A percentile compares a stretch with the other conserved stretches of the same genome.
These are phyloP conservation scores for Hanseniaspora valbyensis DNA, from an alignment of 805 yeast genomes.

Conservation along the genomic window DNA sequence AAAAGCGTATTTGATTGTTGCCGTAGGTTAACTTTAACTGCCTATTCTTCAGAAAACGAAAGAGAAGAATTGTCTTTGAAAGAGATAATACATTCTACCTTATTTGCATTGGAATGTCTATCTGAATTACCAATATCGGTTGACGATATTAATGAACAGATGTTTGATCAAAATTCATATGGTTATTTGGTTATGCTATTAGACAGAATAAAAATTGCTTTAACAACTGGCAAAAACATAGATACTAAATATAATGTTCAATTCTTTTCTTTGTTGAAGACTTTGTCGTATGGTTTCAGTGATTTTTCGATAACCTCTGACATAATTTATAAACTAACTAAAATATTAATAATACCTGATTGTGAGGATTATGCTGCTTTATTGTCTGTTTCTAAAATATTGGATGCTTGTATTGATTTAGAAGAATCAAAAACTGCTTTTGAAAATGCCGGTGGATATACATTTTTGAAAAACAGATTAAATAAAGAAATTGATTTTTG, in stretches of 20 bases:
- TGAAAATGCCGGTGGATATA: conserved; percentile 55
- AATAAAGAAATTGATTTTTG: conserved; percentile 57
- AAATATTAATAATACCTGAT: conserved; percentile 45
- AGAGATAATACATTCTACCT: conserved; percentile 47
- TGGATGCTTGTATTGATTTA: conserved; percentile 36
- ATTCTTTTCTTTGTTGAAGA: conserved; percentile 52
- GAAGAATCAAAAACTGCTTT: conserved; percentile 51
- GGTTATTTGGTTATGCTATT: conserved; percentile 67
- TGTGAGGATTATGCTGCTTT: conserved; percentile 45
- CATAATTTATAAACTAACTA: conserved; percentile 50
- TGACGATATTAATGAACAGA: conserved; percentile 62
- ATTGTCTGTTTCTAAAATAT: conserved; percentile 52
- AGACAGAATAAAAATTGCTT: conserved; percentile 46
- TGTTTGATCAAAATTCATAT: conserved; percentile 80
- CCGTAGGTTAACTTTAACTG: conserved; percentile 59
- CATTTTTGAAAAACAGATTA: conserved; percentile 46
- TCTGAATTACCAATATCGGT: conserved; percentile 54
- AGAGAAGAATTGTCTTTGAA: conserved; percentile 41
- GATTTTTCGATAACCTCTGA: conserved; percentile 65
- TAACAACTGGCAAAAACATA: conserved; percentile 29
- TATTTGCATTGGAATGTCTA: conserved; percentile 57
- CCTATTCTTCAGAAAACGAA: conserved; percentile 14
- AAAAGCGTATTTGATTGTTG: conserved; percentile 58
- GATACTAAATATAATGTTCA: conserved; percentile 40
- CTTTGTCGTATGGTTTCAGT: conserved; percentile 44